Evolutionary conservation across 1,284 basidiomycete genomes (phyloP), one percentile per base, ranked within the genome.

Genomic region (Tremellales sp.): DNA sequence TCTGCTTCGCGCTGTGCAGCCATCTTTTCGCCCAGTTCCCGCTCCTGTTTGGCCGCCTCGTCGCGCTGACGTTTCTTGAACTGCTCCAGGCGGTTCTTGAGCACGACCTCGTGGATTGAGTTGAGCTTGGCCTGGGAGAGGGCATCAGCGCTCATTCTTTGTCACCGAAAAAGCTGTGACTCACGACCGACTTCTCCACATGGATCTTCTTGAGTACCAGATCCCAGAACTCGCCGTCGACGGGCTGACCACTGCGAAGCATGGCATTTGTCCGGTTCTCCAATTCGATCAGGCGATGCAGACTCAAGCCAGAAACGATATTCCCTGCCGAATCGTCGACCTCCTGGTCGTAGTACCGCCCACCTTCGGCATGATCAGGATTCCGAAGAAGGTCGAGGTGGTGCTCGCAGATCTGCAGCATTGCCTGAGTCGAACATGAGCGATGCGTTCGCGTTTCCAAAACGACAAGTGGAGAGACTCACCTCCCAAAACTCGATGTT

Each of bases 221-320:
- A 73, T 97, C 94, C 96, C 96, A 99, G 69, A 98, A 99, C 70
- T 99, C 96, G 12, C 85, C 87, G 72, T 99, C 96, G 35, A 98
- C 82, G 1, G 93, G 91, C 72, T 97, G 92, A 26, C 90, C 89
- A 52, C 89, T 90, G 0, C 81, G 79, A 1, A 98, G 80, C 74
- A 98, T 98, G 45, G 80, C 80, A 62, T 91, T 88, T 13, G 98
- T 86, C 62, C 86, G 85, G 51, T 82, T 80, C 72, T 98, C 94
- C 26, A 99, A 79, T 35, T 80, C 81, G 17, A 81, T 79, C 29
- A 99, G 81, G 54, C 97, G 85, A 2, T 90, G 85, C 52, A 89
- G 85, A 3, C 85, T 81, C 74, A 72, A 52, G 2, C 68, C 70
- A 2, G 60, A 58, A 12, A 72, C 70, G 37, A 72, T 63, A 13